Conservation (phyloP, 2,329 filamentous ascomycete species). For the Cercospora sp. region DNA sequence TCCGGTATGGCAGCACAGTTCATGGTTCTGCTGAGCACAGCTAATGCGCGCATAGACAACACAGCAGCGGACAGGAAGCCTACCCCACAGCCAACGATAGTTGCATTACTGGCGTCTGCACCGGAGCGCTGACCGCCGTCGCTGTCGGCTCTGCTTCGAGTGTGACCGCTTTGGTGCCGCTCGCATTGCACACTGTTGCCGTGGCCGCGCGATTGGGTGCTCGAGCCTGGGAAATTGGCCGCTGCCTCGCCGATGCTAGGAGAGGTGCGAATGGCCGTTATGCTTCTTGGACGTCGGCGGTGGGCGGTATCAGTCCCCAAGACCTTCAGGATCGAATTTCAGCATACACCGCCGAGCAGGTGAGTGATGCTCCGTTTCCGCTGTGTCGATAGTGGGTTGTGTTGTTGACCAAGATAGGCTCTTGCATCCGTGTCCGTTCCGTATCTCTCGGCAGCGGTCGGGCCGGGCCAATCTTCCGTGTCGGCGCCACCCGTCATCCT, state of each 20-base stretch:
- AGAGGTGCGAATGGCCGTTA: neutral
- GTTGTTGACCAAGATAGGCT: neutral
- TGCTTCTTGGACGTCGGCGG: constrained; percentile 13
- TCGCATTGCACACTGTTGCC: constrained; percentile 39
- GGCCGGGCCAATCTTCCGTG: neutral
- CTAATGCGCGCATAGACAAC: constrained; percentile 12
- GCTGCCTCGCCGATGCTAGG: neutral
- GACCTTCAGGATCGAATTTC: neutral
- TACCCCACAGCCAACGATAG: constrained; percentile 21
- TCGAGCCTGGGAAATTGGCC: constrained; percentile 12
- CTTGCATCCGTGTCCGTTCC: neutral
- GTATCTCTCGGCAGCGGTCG: constrained; percentile 1
- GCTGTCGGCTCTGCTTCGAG: constrained; percentile 26
- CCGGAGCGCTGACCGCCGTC: constrained; percentile 28
- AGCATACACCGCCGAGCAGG: neutral
- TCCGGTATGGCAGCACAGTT: constrained; percentile 14
- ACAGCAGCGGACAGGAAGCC: constrained; percentile 17
- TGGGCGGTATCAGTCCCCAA: constrained; percentile 4
- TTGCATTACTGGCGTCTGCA: constrained; percentile 28
- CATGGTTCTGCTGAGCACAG: neutral
- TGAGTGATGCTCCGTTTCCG: neutral
- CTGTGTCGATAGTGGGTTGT: neutral
- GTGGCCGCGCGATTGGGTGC: constrained; percentile 50
- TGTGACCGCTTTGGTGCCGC: constrained; percentile 20
- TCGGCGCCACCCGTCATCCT: constrained; percentile 2